phyloP scores from a whole-genome alignment of 108 stramenopile species.

The Cyclostephanos tholiformis region DNA sequence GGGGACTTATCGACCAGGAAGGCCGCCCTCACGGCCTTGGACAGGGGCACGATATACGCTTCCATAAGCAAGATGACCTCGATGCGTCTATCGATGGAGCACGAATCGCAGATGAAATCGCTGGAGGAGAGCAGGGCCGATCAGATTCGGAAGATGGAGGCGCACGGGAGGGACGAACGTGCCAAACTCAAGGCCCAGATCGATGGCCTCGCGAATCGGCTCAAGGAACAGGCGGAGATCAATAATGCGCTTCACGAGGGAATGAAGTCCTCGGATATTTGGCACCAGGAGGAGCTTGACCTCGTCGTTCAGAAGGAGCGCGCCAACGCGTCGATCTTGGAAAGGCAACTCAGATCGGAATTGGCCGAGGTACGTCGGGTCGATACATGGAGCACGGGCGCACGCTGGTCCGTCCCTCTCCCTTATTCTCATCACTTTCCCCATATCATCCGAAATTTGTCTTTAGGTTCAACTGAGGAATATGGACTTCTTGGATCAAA shows the following conservation, averaged over 20 bases:
- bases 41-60: slow-evolving; percentile 40
- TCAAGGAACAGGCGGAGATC: slow-evolving; percentile 13
- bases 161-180: slow-evolving; percentile 22
- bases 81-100: slow-evolving; percentile 20
- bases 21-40: slow-evolving; percentile 28
- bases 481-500: slow-evolving; percentile 37
- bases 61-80: slow-evolving; percentile 39
- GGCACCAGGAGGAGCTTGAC: slow-evolving; percentile 2
- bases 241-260: slow-evolving; percentile 3
- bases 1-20: slow-evolving; percentile 22
- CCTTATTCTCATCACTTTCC: too few species aligned
- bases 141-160: slow-evolving; percentile 27
- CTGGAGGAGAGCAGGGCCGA: slow-evolving; percentile 24
- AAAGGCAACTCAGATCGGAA: slow-evolving; percentile 21
- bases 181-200: slow-evolving; percentile 19
- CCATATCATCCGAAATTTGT: too few species aligned
- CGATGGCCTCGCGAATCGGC: slow-evolving; percentile 15
- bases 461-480: slow-evolving; percentile 30
- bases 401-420: too few species aligned
- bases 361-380: slow-evolving; percentile 31
- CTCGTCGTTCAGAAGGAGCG: slow-evolving; percentile 13
- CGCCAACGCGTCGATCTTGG: slow-evolving; percentile 14
- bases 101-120: slow-evolving; percentile 12
- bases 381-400: too few species aligned
- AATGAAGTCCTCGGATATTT: slow-evolving; percentile 1